Evolutionary conservation across 257 asterid species (phyloP), one percentile per base, ranked within the genome.

Genomic region (Penstemon eatonii): DNA sequence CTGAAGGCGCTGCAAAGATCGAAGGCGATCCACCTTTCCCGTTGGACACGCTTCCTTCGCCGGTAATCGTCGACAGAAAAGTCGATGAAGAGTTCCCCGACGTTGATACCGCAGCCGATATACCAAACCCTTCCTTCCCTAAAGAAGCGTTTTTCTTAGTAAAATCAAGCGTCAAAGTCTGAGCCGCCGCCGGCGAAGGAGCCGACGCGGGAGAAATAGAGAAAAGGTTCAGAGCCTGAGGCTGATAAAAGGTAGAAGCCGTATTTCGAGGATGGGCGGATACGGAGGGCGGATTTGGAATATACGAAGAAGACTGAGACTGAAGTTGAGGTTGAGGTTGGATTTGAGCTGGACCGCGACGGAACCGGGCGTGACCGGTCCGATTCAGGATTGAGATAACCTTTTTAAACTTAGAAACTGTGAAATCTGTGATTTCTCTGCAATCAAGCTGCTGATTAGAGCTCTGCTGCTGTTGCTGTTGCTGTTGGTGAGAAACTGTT

Each of bases 331-430:
- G 69, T 12, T 41, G 78, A 11, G 82, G 69, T 12, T 41, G 78
- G 0, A 81, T 73, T 18, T 82, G 90, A 54, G 79, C 81, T 61
- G 95, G 88, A 7, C 74, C 88, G 6, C 92, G 95, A 4, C 97
- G 75, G 76, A 91, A 88, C 10, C 96, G 86, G 53, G 97, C 97
- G 70, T 86, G 96, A n/a, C 97, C 97, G 7, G 88, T 79, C 65
- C 91, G 86, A 62, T 79, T 69, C 47, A 87, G 58, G 0, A 74
- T 78, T 0, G 87, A 65, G 6, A 85, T 73, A 2, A 80, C 93
- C 56, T 80, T 77, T 25, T 49, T 75, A 47, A 86, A 84, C 74
- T 86, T 88, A 0, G 92, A 85, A 62, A 86, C 96, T 0, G 96
- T 86, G 70, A 81, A 83, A 79, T 91, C 91, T 36, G 96, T 56